Evolutionary conservation across 2,329 filamentous ascomycete genomes (phyloP).

Genomic region (Aspergillus brunneoviolaceus): DNA sequence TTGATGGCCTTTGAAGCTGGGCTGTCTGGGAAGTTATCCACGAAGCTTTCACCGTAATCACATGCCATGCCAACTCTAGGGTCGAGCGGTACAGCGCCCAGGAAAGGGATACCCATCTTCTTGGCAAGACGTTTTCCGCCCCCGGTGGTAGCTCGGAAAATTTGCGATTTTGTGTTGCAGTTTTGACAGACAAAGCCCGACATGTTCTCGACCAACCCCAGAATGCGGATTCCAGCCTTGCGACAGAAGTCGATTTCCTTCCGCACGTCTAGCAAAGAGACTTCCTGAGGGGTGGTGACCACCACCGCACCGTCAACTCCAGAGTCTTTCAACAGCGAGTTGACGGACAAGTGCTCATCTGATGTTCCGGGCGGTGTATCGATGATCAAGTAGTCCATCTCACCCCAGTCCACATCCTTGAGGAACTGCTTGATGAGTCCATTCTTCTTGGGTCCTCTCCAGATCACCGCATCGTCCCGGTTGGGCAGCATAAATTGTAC

Average conservation of each 20-base stretch:
- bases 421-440: slow-evolving; percentile 96
- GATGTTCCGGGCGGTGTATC: slow-evolving; percentile 95
- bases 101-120: slow-evolving; percentile 83
- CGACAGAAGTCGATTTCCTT: slow-evolving; percentile 98
- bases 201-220: slow-evolving; percentile 98
- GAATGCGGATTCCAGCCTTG: slow-evolving; percentile 84
- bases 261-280: slow-evolving; percentile 84
- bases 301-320: slow-evolving; percentile 92
- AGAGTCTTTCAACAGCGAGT: slow-evolving; percentile 83
- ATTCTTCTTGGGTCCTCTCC: slow-evolving; percentile 98
- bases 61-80: slow-evolving; percentile 94
- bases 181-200: slow-evolving; percentile 93
- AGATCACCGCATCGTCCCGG: slow-evolving; percentile 92
- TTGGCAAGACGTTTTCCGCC: slow-evolving; percentile 76
- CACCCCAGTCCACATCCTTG: slow-evolving; percentile 97
- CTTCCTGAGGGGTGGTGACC: slow-evolving; percentile 93
- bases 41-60: slow-evolving; percentile 96
- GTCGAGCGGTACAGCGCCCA: slow-evolving; percentile 87
- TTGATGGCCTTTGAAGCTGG: slow-evolving; percentile 82
- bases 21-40: slow-evolving; percentile 89
- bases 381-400: slow-evolving; percentile 87
- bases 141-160: slow-evolving; percentile 89
- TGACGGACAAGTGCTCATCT: slow-evolving; percentile 93
- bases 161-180: slow-evolving; percentile 75
- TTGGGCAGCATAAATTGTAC: slow-evolving; percentile 98